Conservation (phyloP, 169 alveolate genomes). For the Pseudocohnilembus persalinus region DNA sequence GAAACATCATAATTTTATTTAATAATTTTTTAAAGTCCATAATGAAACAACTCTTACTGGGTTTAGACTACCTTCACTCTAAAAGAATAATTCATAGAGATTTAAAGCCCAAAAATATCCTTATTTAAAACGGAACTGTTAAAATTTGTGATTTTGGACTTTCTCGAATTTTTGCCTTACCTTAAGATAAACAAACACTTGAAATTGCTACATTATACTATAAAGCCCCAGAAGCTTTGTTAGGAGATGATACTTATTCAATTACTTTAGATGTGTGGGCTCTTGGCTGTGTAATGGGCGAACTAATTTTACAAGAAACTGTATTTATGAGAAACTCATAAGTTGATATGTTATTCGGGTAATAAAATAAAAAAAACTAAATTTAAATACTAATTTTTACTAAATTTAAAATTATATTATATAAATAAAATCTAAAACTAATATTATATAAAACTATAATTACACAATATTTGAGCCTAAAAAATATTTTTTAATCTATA, state of each 20-base stretch:
- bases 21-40: too few relatives aligned
- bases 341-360: constrained; percentile 43
- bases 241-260: constrained; percentile 75
- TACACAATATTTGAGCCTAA: too few relatives aligned
- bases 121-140: constrained; percentile 11
- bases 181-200: constrained; percentile 54
- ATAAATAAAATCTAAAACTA: too few relatives aligned
- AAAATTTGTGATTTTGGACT: constrained; percentile 51
- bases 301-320: constrained; percentile 55
- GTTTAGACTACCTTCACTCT: constrained; percentile 31
- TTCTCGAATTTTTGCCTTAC: constrained; percentile 35
- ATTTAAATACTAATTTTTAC: too few relatives aligned
- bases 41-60: constrained; percentile 27
- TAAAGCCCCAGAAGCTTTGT: constrained; percentile 78
- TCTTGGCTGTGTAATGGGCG: constrained; percentile 77
- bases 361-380: constrained; percentile 3
- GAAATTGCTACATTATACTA: constrained; percentile 76
- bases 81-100: constrained; percentile 54
- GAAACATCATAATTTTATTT: too few relatives aligned
- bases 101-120: constrained; percentile 49
- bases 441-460: too few relatives aligned
- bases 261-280: constrained; percentile 80
- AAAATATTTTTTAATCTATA: too few relatives aligned
- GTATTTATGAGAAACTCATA: constrained; percentile 60
- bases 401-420: too few relatives aligned